phyloP scores from a whole-genome alignment of 169 alveolate genomes.

The Plasmodium malariae region DNA sequence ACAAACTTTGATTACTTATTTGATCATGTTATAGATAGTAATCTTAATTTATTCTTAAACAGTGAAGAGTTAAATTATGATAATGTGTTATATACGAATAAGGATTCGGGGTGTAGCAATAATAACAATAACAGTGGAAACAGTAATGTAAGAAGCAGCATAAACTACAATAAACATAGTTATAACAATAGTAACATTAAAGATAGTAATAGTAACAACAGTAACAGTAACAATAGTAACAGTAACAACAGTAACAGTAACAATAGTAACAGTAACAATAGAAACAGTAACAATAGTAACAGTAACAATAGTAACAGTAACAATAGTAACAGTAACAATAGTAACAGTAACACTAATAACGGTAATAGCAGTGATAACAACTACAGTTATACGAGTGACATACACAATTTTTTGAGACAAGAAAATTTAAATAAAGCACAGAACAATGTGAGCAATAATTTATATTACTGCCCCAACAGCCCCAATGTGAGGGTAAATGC shows the following conservation, averaged over 20 bases:
- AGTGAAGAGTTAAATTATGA: neutral
- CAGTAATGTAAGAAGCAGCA: too few relatives aligned
- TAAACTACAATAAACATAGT: neutral
- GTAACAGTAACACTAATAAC: neutral
- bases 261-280: neutral
- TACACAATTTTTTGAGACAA: neutral
- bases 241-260: neutral
- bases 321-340: neutral
- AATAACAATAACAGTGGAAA: too few relatives aligned
- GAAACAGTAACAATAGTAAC: too few relatives aligned
- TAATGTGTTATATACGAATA: neutral
- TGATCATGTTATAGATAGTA: conserved; percentile 21
- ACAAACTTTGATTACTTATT: too few relatives aligned
- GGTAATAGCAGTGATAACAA: neutral
- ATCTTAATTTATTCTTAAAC: conserved; percentile 18
- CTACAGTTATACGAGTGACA: conserved; percentile 1
- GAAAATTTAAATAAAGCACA: neutral
- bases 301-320: neutral
- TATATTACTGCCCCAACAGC: too few relatives aligned
- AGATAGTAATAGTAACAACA: neutral
- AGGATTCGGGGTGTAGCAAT: too few relatives aligned
- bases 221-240: neutral
- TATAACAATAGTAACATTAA: neutral
- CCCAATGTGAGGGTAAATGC: neutral
- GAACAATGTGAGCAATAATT: neutral